Conservation (phyloP, 1,139 yeast genomes). For the Hansenula lynferdii region DNA sequence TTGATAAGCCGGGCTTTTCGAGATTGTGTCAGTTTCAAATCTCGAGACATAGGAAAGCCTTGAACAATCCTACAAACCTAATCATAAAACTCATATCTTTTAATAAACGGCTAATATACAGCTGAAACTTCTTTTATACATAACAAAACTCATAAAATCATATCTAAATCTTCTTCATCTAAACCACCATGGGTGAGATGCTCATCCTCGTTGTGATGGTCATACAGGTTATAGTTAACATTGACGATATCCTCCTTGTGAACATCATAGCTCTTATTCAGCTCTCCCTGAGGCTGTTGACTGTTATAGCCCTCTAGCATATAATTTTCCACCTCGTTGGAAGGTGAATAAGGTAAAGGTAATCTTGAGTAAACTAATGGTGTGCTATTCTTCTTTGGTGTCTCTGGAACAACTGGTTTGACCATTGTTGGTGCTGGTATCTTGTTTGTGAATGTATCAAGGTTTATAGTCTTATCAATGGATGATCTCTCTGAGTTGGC, state of each 20-base stretch:
- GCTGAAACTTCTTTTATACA: no score
- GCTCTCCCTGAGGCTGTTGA: not conserved
- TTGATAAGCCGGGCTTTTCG: no score
- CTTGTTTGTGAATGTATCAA: conserved; percentile 13
- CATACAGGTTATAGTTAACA: conserved; percentile 21
- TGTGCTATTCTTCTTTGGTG: not conserved
- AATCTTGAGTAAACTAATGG: not conserved
- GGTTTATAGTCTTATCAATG: conserved; percentile 10
- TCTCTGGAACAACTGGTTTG: conserved; percentile 14
- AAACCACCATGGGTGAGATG: conserved; percentile 7
- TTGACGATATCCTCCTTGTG: conserved; percentile 20
- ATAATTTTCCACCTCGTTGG: conserved; percentile 34
- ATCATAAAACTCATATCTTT: not conserved
- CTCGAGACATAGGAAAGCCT: no score
- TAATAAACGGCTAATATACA: not conserved
- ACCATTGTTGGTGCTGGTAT: conserved; percentile 9
- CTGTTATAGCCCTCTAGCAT: conserved; percentile 38
- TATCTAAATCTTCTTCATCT: conserved; percentile 8
- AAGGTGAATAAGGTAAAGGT: conserved; percentile 24
- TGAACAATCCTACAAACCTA: no score
- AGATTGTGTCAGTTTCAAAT: no score
- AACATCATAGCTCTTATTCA: conserved; percentile 17
- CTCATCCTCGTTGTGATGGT: conserved; percentile 19
- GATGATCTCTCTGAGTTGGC: conserved; percentile 13
- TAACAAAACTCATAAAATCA: conserved; percentile 5